A percentile compares a stretch with the other conserved stretches of the same genome.
Conservation (phyloP, 345 rosid species). For the Populus ilicifolia region DNA sequence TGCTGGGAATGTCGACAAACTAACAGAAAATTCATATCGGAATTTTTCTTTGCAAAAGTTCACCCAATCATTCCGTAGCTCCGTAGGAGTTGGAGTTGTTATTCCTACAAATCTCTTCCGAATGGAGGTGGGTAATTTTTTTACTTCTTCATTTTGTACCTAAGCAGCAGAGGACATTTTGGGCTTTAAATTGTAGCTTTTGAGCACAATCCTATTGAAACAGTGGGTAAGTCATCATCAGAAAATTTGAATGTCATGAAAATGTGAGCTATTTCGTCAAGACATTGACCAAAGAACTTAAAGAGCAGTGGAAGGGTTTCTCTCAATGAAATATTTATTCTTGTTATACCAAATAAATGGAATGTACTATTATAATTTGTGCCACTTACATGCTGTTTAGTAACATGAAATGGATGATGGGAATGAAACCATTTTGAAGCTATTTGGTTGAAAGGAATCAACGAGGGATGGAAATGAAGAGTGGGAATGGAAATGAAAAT, state of each 20-base stretch:
- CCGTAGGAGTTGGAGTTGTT: constrained; percentile 84
- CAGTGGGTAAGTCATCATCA: background rate
- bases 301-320: background rate
- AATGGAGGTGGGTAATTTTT: constrained; percentile 63
- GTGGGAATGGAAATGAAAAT: too few relatives aligned
- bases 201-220: background rate
- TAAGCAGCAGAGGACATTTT: background rate
- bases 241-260: background rate
- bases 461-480: background rate
- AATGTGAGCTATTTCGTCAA: background rate
- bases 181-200: background rate
- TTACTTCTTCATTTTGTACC: background rate
- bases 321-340: background rate
- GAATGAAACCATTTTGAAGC: background rate
- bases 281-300: background rate
- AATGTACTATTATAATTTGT: background rate
- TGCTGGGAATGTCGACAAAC: constrained; percentile 74
- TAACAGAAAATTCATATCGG: constrained; percentile 66
- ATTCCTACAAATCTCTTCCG: constrained; percentile 77
- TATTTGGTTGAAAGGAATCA: background rate
- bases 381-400: background rate
- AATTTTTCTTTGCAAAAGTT: constrained; percentile 54
- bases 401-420: background rate
- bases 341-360: background rate
- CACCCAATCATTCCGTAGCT: constrained; percentile 55